Evolutionary conservation across 1,284 basidiomycete genomes (phyloP), one percentile per base, ranked within the genome.

Genomic region (Trichosporon sp.): DNA sequence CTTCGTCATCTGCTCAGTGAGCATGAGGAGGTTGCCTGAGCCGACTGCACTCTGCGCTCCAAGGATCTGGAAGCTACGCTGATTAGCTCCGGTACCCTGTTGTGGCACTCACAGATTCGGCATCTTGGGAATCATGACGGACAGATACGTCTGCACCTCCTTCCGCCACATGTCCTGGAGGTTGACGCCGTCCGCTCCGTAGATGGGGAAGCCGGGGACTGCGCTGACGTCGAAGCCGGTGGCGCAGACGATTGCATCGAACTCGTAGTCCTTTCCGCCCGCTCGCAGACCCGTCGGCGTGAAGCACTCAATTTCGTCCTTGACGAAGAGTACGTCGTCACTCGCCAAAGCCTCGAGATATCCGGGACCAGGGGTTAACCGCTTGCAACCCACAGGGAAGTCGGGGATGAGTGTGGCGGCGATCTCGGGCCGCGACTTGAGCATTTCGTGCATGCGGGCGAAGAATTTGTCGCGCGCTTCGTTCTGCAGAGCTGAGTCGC

Each of bases 361-460:
- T 2, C 76, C 76, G 2, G 72, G 72, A 0, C 77, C 77, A 9
- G 77, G 77, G 1, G 77, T 78, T 1, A 73, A 63, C 9, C 77
- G 66, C 49, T 65, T 67, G 65, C 76, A 79, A 0, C 71, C 76
- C 32, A 78, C 70, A 4, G 70, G 63, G 63, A 56, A 63, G 36
- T 61, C 37, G 21, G 66, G 63, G 29, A 72, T 69, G 16, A 75
- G 65, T 31, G 69, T 60, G 8, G 64, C 57, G 52, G 69, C 65
- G 31, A 72, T 37, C 13, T 64, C 60, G 19, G 65, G 69, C 33
- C 63, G 61, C 56, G 65, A 62, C 10, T 57, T 59, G 5, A 74
- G 65, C 29, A 62, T 37, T 8, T 52, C 36, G 37, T 58, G 61
- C 71, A 73, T 73, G 27, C 70, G 63, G n/a, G 57, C 34, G n/a